These are phyloP conservation scores for Fusarium subglutinans DNA, from an alignment of 2,329 filamentous ascomycete genomes.

Conservation along the genomic window DNA sequence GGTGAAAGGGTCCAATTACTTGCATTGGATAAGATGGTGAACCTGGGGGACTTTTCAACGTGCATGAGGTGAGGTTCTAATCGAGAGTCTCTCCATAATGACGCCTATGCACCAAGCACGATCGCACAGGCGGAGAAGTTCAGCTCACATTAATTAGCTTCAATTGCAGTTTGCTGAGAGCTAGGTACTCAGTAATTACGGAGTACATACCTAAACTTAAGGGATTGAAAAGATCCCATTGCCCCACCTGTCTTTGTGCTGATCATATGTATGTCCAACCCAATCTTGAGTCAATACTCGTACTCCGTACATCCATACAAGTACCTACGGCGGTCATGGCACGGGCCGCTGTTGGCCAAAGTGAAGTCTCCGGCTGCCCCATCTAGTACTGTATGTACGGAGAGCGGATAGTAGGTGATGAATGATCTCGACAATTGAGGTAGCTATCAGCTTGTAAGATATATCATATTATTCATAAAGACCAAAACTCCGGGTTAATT, in stretches of 20 bases:
- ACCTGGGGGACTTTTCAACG: constrained; percentile 5
- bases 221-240: not conserved
- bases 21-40: constrained; percentile 7
- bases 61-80: constrained; percentile 5
- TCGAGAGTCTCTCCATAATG: not conserved
- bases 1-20: constrained; percentile 13
- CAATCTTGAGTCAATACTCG: not conserved
- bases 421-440: not conserved
- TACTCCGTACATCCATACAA: not conserved
- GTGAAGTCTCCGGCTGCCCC: not conserved
- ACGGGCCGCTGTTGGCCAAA: constrained; percentile 19
- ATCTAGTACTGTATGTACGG: not conserved
- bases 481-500: not conserved
- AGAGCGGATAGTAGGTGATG: not conserved
- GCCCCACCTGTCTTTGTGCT: constrained; percentile 9
- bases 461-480: not conserved
- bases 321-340: constrained; percentile 8
- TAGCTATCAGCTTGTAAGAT: not conserved
- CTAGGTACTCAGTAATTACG: not conserved
- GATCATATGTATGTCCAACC: constrained; percentile 2
- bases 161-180: not conserved
- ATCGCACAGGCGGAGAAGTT: not conserved
- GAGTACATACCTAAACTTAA: not conserved
- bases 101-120: not conserved
- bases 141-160: constrained; percentile 13